Evolutionary conservation across 805 yeast genomes (phyloP), one percentile per base, ranked within the genome.

Genomic region (Yarrowia sp.): DNA sequence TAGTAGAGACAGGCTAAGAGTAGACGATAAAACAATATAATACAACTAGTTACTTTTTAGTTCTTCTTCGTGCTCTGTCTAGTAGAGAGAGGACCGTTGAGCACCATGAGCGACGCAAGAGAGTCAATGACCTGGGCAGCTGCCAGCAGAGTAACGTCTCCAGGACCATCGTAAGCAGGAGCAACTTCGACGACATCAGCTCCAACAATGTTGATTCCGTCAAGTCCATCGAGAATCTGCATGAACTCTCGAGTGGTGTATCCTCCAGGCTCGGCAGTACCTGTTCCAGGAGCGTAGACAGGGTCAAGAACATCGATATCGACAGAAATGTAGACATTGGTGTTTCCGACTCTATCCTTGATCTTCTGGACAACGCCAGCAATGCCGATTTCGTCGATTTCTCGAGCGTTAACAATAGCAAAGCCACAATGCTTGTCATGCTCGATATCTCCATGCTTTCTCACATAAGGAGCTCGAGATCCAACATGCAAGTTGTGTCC

Each of bases 271-370:
- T 95, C 99, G 43, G 98, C 92, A 1, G 99, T 95, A 63, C 99
- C 99, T 0, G 99, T 93, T 43, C 98, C 96, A 22, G 97, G 98
- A 13, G 95, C 97, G 74, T 81, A 92, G 67, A 86, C 82, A 47
- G 98, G 98, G 76, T 93, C 99, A 65, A 95, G 87, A 42, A 98
- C 98, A 77, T 93, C 99, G 48, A 93, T 98, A 74, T 93, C 99
- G 75, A 92, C 93, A 22, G 96, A 88, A 69, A 95, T 78, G 79
- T 93, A 97, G 68, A 95, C 82, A 57, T 98, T 98, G 13, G 83
- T 77, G 62, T 82, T 79, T 18, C 85, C 83, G 63, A 84, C 81
- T n/a, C 96, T 96, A 76, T 89, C 89, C 71, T 81, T 75, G 58
- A 87, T 84, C 55, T 75, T 76, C 18, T 79, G 68, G n/a, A 85